These are phyloP conservation scores for Kingdonia uniflora DNA, from an alignment of 164 flowering plant species.

Conservation along the genomic window DNA sequence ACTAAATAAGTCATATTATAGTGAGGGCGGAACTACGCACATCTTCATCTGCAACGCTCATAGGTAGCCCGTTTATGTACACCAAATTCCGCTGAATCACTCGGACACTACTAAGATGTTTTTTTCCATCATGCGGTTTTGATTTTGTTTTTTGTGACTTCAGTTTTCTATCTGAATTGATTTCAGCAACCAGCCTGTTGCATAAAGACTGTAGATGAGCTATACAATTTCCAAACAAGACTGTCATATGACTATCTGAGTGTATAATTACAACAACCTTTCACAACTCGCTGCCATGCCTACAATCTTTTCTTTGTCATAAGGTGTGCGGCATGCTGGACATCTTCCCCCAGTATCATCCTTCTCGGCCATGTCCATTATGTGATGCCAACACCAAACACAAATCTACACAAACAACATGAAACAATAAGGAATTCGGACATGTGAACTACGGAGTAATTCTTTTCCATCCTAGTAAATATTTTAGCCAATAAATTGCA, in stretches of 20 bases:
- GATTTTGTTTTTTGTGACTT: slow-evolving; percentile 71
- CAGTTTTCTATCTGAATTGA: slow-evolving; percentile 49
- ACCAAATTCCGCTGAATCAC: slow-evolving; percentile 93
- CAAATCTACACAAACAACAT: slow-evolving; percentile 50
- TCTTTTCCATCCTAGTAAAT: no score
- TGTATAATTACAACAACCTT: slow-evolving; percentile 31
- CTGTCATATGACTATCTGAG: not conserved
- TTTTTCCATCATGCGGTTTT: slow-evolving; percentile 73
- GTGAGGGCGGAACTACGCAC: slow-evolving; percentile 30
- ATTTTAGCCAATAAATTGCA: no score
- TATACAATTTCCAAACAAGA: not conserved
- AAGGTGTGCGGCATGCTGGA: slow-evolving; percentile 80
- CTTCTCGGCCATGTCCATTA: slow-evolving; percentile 94
- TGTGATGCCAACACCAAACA: slow-evolving; percentile 96
- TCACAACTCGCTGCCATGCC: slow-evolving; percentile 58
- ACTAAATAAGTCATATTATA: no score
- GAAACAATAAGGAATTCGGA: no score
- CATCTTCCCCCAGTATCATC: slow-evolving; percentile 76
- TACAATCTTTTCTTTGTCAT: slow-evolving; percentile 82
- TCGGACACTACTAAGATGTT: slow-evolving; percentile 84
- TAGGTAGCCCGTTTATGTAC: slow-evolving; percentile 86
- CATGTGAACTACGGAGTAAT: no score
- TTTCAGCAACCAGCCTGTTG: slow-evolving; percentile 70
- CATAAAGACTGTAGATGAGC: not conserved
- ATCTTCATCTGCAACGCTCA: slow-evolving; percentile 85